Percentiles rank a stretch among this genome's conserved stretches.
These are phyloP conservation scores for Cnidoscolus chayamansa DNA, from an alignment of 441 rosid species.

Conservation along the genomic window DNA sequence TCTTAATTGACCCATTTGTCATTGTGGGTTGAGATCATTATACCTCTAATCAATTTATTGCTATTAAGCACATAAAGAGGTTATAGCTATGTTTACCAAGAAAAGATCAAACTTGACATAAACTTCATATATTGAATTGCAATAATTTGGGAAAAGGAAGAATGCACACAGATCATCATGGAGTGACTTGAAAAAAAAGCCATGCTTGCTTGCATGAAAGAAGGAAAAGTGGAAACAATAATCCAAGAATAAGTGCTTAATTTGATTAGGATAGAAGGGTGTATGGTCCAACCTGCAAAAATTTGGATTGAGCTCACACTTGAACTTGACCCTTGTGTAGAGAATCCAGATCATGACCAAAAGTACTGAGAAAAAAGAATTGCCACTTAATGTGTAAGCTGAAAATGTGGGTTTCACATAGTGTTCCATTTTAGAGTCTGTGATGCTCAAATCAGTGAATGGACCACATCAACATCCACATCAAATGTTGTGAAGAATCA, in stretches of 20 bases:
- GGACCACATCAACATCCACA: conserved; percentile 14
- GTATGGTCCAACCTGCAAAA: conserved; percentile 11
- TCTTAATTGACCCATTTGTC: neutral
- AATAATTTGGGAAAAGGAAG: conserved; percentile 5
- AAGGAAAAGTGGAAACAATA: conserved; percentile 14
- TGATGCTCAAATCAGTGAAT: conserved; percentile 18
- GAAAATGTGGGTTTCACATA: conserved; percentile 6
- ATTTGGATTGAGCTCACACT: neutral
- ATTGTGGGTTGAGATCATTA: neutral
- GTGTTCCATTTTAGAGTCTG: neutral
- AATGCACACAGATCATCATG: conserved; percentile 5
- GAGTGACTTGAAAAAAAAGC: conserved; percentile 1
- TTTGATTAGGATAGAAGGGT: conserved; percentile 3
- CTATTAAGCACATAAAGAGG: neutral
- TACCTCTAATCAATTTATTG: neutral
- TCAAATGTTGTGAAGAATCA: conserved; percentile 10
- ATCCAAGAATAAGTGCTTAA: conserved; percentile 14
- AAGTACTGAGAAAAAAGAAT: neutral
- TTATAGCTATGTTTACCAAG: neutral
- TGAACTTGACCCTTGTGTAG: neutral
- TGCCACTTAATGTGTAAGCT: neutral
- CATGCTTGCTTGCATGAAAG: conserved; percentile 20
- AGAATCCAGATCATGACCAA: neutral
- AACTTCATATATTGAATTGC: neutral
- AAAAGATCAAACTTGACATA: conserved; percentile 4